Conservation (phyloP, 2,329 filamentous ascomycete genomes). For the Stemphylium beticola region DNA sequence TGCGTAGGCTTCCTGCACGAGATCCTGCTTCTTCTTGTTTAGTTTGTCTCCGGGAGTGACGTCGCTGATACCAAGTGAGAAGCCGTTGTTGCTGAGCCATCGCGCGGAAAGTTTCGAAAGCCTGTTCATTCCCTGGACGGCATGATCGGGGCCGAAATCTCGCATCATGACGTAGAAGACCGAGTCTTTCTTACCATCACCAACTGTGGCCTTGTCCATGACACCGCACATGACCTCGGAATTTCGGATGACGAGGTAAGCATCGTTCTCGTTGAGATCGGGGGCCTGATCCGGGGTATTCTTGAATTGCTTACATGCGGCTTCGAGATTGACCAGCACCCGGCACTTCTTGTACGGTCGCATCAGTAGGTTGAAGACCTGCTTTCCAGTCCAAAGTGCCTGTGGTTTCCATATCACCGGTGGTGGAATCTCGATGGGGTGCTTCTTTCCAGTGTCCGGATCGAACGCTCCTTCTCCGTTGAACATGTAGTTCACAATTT, state of each 20-base stretch:
- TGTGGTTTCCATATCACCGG: constrained; percentile 86
- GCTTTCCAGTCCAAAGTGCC: constrained; percentile 94
- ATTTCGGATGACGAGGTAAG: constrained; percentile 91
- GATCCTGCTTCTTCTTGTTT: constrained; percentile 72
- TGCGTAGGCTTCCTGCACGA: constrained; percentile 79
- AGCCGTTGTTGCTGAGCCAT: constrained; percentile 86
- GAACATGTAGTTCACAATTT: constrained; percentile 94
- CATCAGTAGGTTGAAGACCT: constrained; percentile 92
- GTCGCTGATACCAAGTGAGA: constrained; percentile 95
- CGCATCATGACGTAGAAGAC: constrained; percentile 96
- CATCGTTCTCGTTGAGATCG: constrained; percentile 76
- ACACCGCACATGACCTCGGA: constrained; percentile 96
- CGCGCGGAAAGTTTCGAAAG: constrained; percentile 89
- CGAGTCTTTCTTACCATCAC: constrained; percentile 95
- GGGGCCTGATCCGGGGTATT: constrained; percentile 70
- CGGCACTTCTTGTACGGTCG: constrained; percentile 83
- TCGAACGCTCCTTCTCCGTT: constrained; percentile 65
- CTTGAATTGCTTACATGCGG: constrained; percentile 83
- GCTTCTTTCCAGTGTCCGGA: constrained; percentile 55
- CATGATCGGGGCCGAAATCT: constrained; percentile 90
- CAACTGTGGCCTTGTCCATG: constrained; percentile 99
- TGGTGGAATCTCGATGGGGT: constrained; percentile 81
- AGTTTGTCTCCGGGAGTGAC: constrained; percentile 82
- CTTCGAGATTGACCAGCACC: constrained; percentile 89
- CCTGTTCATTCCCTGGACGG: constrained; percentile 91